phyloP scores from a whole-genome alignment of 148 eudicot species.

The Fagopyrum homotropicum region DNA sequence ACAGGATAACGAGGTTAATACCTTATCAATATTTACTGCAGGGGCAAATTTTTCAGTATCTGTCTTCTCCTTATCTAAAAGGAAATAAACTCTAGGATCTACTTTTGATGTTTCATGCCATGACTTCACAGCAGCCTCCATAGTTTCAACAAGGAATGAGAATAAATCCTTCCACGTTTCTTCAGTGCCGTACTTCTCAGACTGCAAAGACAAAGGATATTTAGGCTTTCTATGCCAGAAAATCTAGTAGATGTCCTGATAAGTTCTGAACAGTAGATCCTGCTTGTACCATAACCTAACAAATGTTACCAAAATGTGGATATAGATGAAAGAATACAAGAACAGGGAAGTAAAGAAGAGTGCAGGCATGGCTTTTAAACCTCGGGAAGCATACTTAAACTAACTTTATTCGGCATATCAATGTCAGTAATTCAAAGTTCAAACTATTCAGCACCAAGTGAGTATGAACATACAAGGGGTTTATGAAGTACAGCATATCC shows the following conservation, averaged over 20 bases:
- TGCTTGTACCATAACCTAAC: neutral
- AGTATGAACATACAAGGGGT: neutral
- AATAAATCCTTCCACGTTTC: constrained; percentile 47
- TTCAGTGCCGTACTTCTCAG: constrained; percentile 63
- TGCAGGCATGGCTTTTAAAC: neutral
- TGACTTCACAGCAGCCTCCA: constrained; percentile 79
- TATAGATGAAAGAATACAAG: neutral
- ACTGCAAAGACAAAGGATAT: constrained; percentile 34
- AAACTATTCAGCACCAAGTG: neutral
- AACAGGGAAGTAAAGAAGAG: neutral
- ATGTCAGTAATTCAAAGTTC: neutral
- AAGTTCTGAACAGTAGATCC: neutral
- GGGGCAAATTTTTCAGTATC: constrained; percentile 87
- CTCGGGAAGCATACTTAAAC: neutral
- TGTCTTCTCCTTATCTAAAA: constrained; percentile 77
- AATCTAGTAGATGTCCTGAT: neutral
- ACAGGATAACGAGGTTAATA: constrained; percentile 17
- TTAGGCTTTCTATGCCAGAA: constrained; percentile 5
- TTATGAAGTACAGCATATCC: neutral
- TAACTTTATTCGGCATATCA: neutral
- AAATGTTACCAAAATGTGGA: neutral
- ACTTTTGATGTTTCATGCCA: constrained; percentile 91
- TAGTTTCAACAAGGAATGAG: constrained; percentile 76
- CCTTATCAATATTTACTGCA: constrained; percentile 91
- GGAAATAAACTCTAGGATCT: constrained; percentile 85